phyloP scores from a whole-genome alignment of 176 grass and related monocot species.

The Raddia guianensis region DNA sequence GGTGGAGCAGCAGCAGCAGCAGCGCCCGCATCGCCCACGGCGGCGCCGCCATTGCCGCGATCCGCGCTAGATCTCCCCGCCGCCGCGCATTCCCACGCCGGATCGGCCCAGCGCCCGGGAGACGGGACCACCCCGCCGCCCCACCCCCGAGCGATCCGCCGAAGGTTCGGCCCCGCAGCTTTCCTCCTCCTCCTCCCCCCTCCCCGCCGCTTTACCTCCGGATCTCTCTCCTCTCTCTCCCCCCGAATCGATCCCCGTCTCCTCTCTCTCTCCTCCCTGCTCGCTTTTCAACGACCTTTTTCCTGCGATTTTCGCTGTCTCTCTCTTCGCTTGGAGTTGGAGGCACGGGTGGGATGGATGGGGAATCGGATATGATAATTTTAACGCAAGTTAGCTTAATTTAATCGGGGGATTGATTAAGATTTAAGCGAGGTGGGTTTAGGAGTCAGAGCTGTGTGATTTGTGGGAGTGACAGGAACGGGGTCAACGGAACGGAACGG shows the following conservation, averaged over 20 bases:
- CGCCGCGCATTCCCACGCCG: constrained; percentile 47
- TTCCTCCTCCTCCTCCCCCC: constrained; percentile 7
- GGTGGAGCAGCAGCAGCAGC: constrained; percentile 50
- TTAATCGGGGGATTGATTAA: not conserved
- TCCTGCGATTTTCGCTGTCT: not conserved
- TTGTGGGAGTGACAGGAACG: not conserved
- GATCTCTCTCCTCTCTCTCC: not conserved
- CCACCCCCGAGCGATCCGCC: constrained; percentile 27
- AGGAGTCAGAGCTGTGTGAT: constrained; percentile 15
- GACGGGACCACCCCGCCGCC: not conserved
- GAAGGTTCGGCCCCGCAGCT: constrained; percentile 41
- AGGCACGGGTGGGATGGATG: constrained; percentile 11
- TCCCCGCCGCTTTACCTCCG: not conserved
- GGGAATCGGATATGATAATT: constrained; percentile 5
- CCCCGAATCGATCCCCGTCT: not conserved
- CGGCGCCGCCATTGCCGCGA: constrained; percentile 44
- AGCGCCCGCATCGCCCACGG: constrained; percentile 42
- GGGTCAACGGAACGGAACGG: constrained; percentile 38
- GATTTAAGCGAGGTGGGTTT: constrained; percentile 23
- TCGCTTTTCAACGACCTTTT: not conserved
- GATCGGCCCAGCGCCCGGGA: not conserved
- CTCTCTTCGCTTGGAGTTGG: constrained; percentile 21
- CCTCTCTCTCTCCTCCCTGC: not conserved
- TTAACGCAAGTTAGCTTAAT: not conserved
- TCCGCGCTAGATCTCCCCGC: constrained; percentile 57